A percentile compares a stretch with the other conserved stretches of the same genome.
Evolutionary conservation across 345 rosid species (phyloP).

Genomic region (Conringia planisiliqua): DNA sequence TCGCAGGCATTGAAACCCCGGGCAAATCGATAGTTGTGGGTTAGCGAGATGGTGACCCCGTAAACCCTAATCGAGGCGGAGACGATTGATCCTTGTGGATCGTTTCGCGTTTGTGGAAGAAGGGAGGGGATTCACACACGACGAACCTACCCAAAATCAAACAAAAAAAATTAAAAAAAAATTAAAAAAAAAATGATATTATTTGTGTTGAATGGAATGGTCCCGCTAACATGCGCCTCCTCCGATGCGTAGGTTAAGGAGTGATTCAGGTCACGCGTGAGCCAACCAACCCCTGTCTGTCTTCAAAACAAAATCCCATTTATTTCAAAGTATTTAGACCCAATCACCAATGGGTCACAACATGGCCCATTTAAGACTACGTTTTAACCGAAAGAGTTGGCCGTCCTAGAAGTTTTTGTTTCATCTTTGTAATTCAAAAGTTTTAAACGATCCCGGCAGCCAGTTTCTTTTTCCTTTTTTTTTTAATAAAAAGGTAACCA

Average conservation of each 20-base stretch:
- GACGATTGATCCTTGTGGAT: background rate
- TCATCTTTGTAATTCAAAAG: too few species aligned
- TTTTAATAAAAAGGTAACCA: too few species aligned
- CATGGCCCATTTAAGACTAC: background rate
- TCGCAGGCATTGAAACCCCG: slow-evolving; percentile 67
- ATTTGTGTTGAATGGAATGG: background rate
- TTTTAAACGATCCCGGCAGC: too few species aligned
- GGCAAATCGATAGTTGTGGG: slow-evolving; percentile 7
- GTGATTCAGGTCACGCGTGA: background rate
- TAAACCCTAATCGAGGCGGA: slow-evolving; percentile 26
- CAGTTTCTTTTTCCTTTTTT: too few species aligned
- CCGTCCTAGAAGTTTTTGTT: too few species aligned
- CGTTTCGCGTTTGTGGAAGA: slow-evolving; percentile 21
- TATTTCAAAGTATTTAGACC: background rate
- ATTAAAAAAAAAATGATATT: slow-evolving; percentile 3
- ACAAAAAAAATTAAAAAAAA: background rate
- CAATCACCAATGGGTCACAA: background rate
- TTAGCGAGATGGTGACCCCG: slow-evolving; percentile 11
- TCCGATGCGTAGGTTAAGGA: slow-evolving; percentile 1
- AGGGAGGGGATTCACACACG: slow-evolving; percentile 13
- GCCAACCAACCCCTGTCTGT: slow-evolving; percentile 3
- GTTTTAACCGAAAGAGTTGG: background rate
- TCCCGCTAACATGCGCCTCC: slow-evolving; percentile 9
- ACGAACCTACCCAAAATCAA: background rate
- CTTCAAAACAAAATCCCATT: background rate